These are phyloP conservation scores for Apiotrichum brassicae DNA, from an alignment of 1,284 basidiomycete genomes.

Conservation along the genomic window DNA sequence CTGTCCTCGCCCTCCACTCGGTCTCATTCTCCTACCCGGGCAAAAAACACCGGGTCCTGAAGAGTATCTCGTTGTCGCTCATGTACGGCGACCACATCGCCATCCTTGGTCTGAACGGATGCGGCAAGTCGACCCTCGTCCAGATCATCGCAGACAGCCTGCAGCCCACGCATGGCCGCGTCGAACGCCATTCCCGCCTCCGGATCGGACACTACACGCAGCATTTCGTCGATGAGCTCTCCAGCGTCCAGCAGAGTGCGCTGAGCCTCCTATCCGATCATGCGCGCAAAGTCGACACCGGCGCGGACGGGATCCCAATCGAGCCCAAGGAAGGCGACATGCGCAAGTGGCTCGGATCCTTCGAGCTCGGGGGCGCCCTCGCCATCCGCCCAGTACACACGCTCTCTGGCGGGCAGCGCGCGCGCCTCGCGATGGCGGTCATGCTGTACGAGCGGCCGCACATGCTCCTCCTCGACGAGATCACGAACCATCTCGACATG, in stretches of 20 bases:
- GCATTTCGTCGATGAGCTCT: conserved; percentile 42
- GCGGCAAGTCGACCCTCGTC: conserved; percentile 60
- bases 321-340: conserved; percentile 48
- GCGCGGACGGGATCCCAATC: not conserved
- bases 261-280: conserved; percentile 2
- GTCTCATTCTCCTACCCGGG: conserved; percentile 51
- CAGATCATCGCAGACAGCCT: conserved; percentile 55
- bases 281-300: not conserved
- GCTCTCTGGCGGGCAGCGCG: conserved; percentile 51
- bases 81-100: conserved; percentile 56
- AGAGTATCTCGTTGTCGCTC: conserved; percentile 55
- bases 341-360: conserved; percentile 50
- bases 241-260: conserved; percentile 47
- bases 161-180: conserved; percentile 52
- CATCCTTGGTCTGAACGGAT: conserved; percentile 55
- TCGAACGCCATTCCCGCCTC: conserved; percentile 56
- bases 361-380: conserved; percentile 52
- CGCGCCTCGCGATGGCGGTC: conserved; percentile 41
- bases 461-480: conserved; percentile 57
- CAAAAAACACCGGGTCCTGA: conserved; percentile 47
- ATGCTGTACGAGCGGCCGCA: conserved; percentile 38
- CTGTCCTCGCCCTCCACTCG: conserved; percentile 53
- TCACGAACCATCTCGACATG: conserved; percentile 64
- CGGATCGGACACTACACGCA: conserved; percentile 53
- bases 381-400: conserved; percentile 35